Percentiles rank a stretch among this genome's conserved stretches.
Evolutionary conservation across 345 rosid genomes (phyloP).

Genomic region (Nephelium lappaceum): DNA sequence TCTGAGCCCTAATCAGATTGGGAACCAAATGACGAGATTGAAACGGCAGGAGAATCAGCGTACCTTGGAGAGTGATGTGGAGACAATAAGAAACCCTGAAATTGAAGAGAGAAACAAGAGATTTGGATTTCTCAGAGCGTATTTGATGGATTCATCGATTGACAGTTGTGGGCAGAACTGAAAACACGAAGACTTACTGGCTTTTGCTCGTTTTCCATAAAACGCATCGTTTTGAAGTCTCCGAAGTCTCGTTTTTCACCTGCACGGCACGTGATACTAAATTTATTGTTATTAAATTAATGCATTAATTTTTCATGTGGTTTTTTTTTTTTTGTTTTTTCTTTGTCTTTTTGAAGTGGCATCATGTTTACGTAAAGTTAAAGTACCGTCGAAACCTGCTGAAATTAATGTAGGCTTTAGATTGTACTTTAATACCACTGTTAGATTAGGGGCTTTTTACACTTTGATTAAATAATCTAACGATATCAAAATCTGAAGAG

Average conservation of each 20-base stretch:
- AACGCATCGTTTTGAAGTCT: background rate
- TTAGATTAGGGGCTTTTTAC: too few relatives aligned
- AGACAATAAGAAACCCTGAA: background rate
- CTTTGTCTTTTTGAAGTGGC: too few relatives aligned
- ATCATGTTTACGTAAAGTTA: too few relatives aligned
- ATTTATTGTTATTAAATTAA: too few relatives aligned
- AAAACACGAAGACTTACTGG: background rate
- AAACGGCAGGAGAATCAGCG: background rate
- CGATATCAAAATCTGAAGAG: too few relatives aligned
- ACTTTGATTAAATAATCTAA: too few relatives aligned
- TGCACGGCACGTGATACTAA: background rate
- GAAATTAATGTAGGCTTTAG: too few relatives aligned
- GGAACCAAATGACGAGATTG: background rate
- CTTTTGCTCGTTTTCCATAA: background rate
- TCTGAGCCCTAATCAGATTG: background rate
- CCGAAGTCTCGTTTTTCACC: background rate
- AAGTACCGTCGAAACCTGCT: too few relatives aligned
- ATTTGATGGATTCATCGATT: conserved; percentile 8
- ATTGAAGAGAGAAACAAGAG: background rate
- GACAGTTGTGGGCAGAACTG: conserved; percentile 1
- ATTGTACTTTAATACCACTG: too few relatives aligned
- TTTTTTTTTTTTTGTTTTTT: too few relatives aligned
- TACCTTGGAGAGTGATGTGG: conserved; percentile 4
- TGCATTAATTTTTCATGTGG: too few relatives aligned
- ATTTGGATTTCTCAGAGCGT: background rate